Evolutionary conservation across 768 basidiomycete genomes (phyloP).

Genomic region (Aureoboletus auriporus): DNA sequence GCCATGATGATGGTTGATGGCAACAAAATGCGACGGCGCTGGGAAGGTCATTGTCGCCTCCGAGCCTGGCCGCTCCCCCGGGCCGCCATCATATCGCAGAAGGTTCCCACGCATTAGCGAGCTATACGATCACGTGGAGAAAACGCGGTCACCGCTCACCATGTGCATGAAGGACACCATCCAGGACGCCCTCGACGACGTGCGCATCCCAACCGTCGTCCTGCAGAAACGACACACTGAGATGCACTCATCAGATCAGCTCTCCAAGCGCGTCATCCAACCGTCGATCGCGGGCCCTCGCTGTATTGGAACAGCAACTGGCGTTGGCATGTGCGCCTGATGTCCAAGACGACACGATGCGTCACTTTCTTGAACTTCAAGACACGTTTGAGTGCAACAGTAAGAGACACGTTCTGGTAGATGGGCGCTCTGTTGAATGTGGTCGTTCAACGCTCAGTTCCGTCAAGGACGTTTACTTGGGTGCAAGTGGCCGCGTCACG

Average conservation of each 20-base stretch:
- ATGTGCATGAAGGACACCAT: slow-evolving; percentile 43
- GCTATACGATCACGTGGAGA: slow-evolving; percentile 29
- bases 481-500: slow-evolving; percentile 46
- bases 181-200: slow-evolving; percentile 66
- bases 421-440: slow-evolving; percentile 6
- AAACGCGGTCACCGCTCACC: slow-evolving; percentile 16
- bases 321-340: slow-evolving; percentile 45
- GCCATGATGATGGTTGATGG: slow-evolving; percentile 40
- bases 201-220: slow-evolving; percentile 31
- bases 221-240: slow-evolving; percentile 7
- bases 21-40: neutral
- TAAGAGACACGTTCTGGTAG: slow-evolving; percentile 32
- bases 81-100: too few relatives aligned
- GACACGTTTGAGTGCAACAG: slow-evolving; percentile 82
- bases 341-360: slow-evolving; percentile 42
- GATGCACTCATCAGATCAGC: slow-evolving; percentile 44
- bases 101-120: slow-evolving; percentile 10
- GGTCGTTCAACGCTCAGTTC: slow-evolving; percentile 55
- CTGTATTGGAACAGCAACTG: slow-evolving; percentile 50
- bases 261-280: slow-evolving; percentile 57
- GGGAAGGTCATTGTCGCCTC: neutral
- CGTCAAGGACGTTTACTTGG: slow-evolving; percentile 63
- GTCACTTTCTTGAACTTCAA: slow-evolving; percentile 62
- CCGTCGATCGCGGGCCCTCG: slow-evolving; percentile 51
- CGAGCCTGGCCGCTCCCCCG: too few relatives aligned